Conservation (phyloP, 257 asterid species). For the Henckelia pumila region DNA sequence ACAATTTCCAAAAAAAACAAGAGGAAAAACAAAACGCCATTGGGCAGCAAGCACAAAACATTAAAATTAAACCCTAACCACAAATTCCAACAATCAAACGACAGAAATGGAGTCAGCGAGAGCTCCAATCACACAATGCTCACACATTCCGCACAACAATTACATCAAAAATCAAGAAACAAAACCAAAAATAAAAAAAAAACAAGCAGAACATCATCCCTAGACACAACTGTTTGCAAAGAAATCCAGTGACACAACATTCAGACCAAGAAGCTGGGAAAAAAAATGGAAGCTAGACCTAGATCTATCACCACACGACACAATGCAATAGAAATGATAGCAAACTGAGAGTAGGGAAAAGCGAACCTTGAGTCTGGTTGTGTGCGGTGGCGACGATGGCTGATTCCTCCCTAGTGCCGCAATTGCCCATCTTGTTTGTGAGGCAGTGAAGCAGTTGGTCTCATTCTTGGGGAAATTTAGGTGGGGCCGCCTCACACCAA, state of each 20-base stretch:
- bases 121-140: constrained; percentile 2
- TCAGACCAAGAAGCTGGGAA: constrained; percentile 13
- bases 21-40: not conserved
- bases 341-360: not conserved
- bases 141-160: constrained; percentile 1
- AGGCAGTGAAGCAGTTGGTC: constrained; percentile 31
- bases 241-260: not conserved
- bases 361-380: constrained; percentile 56
- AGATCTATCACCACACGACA: constrained; percentile 33
- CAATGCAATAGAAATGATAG: constrained; percentile 12
- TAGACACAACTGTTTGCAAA: not conserved
- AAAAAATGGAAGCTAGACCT: constrained; percentile 29
- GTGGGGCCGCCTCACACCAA: not conserved
- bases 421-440: constrained; percentile 71
- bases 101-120: not conserved
- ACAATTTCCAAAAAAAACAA: not conserved
- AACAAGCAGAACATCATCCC: not conserved
- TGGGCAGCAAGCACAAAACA: not conserved
- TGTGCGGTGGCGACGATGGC: constrained; percentile 90
- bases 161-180: not conserved
- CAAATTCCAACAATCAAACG: constrained; percentile 9
- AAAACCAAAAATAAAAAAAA: no score
- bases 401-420: constrained; percentile 98
- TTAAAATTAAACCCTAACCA: constrained; percentile 26
- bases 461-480: constrained; percentile 37